Conservation (phyloP, 2,329 filamentous ascomycete species). For the Neobulgaria alba region DNA sequence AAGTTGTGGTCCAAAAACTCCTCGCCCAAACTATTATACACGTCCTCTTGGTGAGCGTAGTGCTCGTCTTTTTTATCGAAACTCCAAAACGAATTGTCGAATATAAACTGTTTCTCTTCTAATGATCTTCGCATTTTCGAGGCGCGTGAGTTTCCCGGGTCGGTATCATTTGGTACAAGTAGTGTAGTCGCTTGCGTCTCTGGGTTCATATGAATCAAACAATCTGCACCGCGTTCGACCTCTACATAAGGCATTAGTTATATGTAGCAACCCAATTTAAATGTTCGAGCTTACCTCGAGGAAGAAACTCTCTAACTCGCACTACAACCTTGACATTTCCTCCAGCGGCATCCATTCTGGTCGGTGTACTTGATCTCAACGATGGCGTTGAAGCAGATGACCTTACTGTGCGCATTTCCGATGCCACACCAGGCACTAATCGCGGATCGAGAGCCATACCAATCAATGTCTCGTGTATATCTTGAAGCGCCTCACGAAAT, state of each 20-base stretch:
- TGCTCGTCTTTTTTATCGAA: constrained; percentile 70
- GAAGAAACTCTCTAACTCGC: constrained; percentile 69
- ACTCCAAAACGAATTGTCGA: constrained; percentile 98
- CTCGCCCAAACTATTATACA: constrained; percentile 89
- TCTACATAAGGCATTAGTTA: constrained; percentile 44
- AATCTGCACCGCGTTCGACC: constrained; percentile 68
- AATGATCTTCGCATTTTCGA: constrained; percentile 62
- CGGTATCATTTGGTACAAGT: constrained; percentile 53
- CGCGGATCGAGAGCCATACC: constrained; percentile 35
- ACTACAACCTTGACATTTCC: constrained; percentile 81
- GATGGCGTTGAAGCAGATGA: constrained; percentile 75
- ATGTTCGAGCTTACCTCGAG: constrained; percentile 48
- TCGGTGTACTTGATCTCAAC: constrained; percentile 62
- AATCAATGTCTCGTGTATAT: constrained; percentile 29
- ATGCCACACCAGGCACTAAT: constrained; percentile 37
- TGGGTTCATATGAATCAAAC: constrained; percentile 88
- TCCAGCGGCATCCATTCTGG: constrained; percentile 49
- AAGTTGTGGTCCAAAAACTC: constrained; percentile 99
- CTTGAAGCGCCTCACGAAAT: constrained; percentile 18
- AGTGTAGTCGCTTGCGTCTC: constrained; percentile 77
- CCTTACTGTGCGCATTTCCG: constrained; percentile 34
- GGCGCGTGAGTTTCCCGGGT: constrained; percentile 45
- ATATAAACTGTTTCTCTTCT: constrained; percentile 88
- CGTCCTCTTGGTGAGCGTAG: constrained; percentile 86
- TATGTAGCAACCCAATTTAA: not conserved